Evolutionary conservation across 495 filamentous ascomycete species (phyloP).

Genomic region (Tuber magnatum): DNA sequence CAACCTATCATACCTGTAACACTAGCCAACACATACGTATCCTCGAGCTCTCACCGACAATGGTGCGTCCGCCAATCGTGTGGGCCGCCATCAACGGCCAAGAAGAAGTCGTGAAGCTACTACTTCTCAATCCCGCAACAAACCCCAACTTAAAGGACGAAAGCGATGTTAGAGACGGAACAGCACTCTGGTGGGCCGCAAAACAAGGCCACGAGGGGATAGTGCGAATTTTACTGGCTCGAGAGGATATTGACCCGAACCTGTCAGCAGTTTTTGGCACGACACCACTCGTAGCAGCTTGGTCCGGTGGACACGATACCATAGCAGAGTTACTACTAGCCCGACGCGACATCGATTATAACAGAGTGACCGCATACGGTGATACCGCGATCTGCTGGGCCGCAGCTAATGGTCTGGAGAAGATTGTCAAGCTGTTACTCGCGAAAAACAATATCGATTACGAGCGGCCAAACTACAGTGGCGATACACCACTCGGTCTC

Average conservation of each 20-base stretch:
- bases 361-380: neutral
- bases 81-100: neutral
- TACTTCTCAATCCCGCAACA: neutral
- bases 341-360: neutral
- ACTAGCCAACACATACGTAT: neutral
- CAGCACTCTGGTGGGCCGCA: neutral
- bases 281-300: neutral
- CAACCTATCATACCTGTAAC: neutral
- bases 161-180: neutral
- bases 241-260: neutral
- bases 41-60: neutral
- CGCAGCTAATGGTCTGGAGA: neutral
- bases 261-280: neutral
- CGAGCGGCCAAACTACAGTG: neutral
- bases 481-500: neutral
- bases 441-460: neutral
- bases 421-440: neutral
- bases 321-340: neutral
- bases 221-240: neutral
- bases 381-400: neutral
- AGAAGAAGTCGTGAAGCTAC: neutral
- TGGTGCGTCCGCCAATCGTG: neutral
- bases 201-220: neutral
- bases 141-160: neutral
- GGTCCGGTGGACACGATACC: neutral